phyloP scores from a whole-genome alignment of 208 protist species.

The Strigomonas culicis region DNA sequence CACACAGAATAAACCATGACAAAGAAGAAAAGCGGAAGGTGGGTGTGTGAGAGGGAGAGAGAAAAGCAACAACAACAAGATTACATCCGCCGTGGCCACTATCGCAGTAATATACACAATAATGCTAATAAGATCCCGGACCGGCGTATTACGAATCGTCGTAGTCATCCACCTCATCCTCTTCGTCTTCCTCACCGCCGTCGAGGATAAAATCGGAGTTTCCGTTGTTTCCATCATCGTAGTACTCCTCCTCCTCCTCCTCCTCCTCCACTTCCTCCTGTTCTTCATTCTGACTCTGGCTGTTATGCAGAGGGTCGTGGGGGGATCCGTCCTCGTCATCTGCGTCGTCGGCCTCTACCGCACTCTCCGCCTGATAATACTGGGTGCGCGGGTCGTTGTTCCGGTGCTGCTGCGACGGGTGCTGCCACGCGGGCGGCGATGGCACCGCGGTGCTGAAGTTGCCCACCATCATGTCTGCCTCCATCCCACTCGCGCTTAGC shows the following conservation, averaged over 20 bases:
- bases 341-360: too few species aligned
- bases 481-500: not conserved
- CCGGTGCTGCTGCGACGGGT: not conserved
- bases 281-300: too few species aligned
- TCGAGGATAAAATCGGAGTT: not conserved
- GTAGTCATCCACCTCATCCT: too few species aligned
- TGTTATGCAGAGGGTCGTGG: too few species aligned
- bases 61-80: not conserved
- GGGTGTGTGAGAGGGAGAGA: not conserved
- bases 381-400: not conserved
- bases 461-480: not conserved
- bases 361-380: too few species aligned
- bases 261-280: not conserved
- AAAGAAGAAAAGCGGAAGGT: not conserved
- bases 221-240: not conserved
- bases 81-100: too few species aligned
- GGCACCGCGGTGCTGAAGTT: not conserved
- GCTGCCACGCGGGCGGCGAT: not conserved
- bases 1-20: not conserved
- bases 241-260: not conserved
- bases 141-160: too few species aligned
- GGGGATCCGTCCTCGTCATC: too few species aligned
- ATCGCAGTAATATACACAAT: conserved; percentile 4
- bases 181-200: too few species aligned
- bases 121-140: not conserved